Conservation (phyloP, 2,329 filamentous ascomycete genomes). For the Colletotrichum tropicicola region DNA sequence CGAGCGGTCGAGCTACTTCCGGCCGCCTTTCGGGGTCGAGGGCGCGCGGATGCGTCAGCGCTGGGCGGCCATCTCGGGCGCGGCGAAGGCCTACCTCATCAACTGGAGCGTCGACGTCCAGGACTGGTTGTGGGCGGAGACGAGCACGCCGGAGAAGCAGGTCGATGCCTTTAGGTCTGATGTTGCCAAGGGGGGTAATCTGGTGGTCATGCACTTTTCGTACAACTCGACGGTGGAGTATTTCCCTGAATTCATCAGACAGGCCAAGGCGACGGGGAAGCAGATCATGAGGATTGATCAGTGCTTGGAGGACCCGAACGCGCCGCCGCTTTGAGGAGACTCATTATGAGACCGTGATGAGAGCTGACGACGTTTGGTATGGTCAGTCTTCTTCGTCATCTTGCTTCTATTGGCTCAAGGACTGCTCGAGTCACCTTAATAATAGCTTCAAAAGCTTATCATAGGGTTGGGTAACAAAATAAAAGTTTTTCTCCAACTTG, state of each 20-base stretch:
- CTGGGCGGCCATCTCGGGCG: slow-evolving; percentile 60
- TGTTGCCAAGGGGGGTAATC: slow-evolving; percentile 66
- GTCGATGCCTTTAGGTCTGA: slow-evolving; percentile 72
- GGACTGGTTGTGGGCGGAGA: slow-evolving; percentile 75
- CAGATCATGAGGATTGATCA: slow-evolving; percentile 73
- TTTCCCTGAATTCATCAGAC: slow-evolving; percentile 70
- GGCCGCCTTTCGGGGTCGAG: slow-evolving; percentile 74
- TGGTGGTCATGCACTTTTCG: slow-evolving; percentile 77
- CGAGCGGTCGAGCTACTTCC: slow-evolving; percentile 63
- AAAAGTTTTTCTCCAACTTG: too few species aligned
- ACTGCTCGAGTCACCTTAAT: too few species aligned
- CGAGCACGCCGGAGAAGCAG: slow-evolving; percentile 71
- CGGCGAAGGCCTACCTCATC: slow-evolving; percentile 65
- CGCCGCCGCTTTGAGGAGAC: slow-evolving; percentile 54
- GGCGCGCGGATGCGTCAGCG: slow-evolving; percentile 73
- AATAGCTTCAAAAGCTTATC: too few species aligned
- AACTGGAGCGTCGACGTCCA: slow-evolving; percentile 78
- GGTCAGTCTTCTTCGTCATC: too few species aligned
- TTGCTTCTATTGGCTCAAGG: too few species aligned
- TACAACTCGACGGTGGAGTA: slow-evolving; percentile 72
- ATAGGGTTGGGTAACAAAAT: too few species aligned
- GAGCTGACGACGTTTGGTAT: too few species aligned
- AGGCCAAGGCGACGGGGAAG: slow-evolving; percentile 71
- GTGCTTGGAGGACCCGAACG: slow-evolving; percentile 70
- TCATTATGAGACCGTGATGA: too few species aligned